Base-by-base conservation (phyloP, 106 monocot species). In the Acorus calamus region DNA sequence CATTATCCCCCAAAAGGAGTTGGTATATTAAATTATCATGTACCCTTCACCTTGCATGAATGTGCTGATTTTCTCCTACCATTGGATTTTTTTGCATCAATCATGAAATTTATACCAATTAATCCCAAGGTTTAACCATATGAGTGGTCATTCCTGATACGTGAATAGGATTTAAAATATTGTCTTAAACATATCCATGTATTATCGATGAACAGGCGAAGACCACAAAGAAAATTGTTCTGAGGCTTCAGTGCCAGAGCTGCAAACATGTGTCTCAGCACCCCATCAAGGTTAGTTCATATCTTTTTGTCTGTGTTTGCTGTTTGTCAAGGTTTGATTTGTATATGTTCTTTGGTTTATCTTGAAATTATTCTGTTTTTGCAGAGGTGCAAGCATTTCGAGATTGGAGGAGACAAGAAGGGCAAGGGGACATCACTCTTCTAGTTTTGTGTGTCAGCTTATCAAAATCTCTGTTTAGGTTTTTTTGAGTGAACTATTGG, bases 221-320 rank as follows among this genome's bases (percentile, higher is more conserved):
- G 64, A 80, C 84, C 3, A 84, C 84, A 9, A 84, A 84, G 80
- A 84, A 84, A 65, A 84, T 84, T 43, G 84, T 84, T 52, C 53
- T 84, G 60, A 84, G 79, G 59, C 62, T 84, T 49, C 84, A 84
- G 63, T 84, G 84, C 62, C 84, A 84, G 68, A 77, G 77, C 44
- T 84, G 84, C 84, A 84, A 84, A 63, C 80, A 84, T 55, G 62
- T 64, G 12, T 84, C 84, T 0, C 84, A 84, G 80, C 84, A 77
- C 51, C 12, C 84, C 13, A 84, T 80, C 7, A 80, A 84, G 80
- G 84, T 84, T 28, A 28, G 28, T 28, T 28, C 28, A 28, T 28
- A 0, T 28, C 28, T 28, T 28, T 28, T 28, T 1, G 28, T 28
- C 28, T 28, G 28, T 28, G 28, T 28, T 28, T 28, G 28, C 28